phyloP scores from a whole-genome alignment of 805 yeast species.

The Starmerella vaccinii region DNA sequence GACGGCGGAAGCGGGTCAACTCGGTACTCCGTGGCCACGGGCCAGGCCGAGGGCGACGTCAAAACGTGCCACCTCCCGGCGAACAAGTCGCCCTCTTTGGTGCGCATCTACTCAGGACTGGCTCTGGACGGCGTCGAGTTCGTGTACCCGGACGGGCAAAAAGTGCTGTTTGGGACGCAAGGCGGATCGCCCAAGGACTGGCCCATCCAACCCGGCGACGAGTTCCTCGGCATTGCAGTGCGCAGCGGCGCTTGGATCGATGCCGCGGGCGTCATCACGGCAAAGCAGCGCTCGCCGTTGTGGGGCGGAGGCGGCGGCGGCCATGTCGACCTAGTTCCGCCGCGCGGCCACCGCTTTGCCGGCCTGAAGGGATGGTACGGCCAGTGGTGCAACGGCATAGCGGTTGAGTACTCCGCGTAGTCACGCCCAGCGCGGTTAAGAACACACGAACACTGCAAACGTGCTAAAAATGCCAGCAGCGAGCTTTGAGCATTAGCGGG shows the following conservation, averaged over 20 bases:
- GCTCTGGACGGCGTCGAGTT: conserved; percentile 78
- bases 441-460: too few relatives aligned
- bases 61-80: conserved; percentile 17
- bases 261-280: conserved; percentile 63
- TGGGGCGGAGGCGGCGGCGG: conserved; percentile 67
- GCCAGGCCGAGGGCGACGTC: conserved; percentile 22
- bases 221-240: conserved; percentile 47
- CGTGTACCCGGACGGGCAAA: conserved; percentile 27
- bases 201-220: conserved; percentile 47
- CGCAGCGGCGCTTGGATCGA: conserved; percentile 86
- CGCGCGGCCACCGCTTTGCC: conserved; percentile 47
- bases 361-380: conserved; percentile 67
- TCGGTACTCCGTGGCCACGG: conserved; percentile 12
- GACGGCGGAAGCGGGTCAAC: conserved; percentile 8
- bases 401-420: conserved; percentile 42
- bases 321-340: conserved; percentile 48
- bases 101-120: conserved; percentile 60
- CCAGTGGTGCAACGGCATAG: conserved; percentile 65
- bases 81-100: conserved; percentile 26
- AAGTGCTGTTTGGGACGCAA: conserved; percentile 31
- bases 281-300: conserved; percentile 35
- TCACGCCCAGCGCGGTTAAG: too few relatives aligned
- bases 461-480: too few relatives aligned
- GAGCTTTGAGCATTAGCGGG: too few relatives aligned
- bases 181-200: conserved; percentile 41